Evolutionary conservation across 2,329 filamentous ascomycete species (phyloP).

Genomic region (Teratosphaeria viscida): DNA sequence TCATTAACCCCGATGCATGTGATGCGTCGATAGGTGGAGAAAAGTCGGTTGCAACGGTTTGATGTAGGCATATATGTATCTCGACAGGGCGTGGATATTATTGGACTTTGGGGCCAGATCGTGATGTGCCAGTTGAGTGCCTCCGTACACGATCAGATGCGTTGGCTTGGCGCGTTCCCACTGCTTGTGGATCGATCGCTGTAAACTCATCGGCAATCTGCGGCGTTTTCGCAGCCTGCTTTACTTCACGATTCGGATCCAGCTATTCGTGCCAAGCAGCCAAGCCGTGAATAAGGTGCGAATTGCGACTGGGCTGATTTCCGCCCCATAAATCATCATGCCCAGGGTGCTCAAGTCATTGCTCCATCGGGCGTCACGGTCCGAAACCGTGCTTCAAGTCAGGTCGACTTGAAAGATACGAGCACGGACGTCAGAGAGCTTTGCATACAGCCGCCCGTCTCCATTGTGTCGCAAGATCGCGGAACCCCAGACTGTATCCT

Average conservation of each 20-base stretch:
- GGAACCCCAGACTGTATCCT: too few species aligned
- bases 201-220: background rate
- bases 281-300: background rate
- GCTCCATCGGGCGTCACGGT: background rate
- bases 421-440: background rate
- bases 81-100: too few species aligned
- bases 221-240: background rate
- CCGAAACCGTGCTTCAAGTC: background rate
- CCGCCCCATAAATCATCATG: background rate
- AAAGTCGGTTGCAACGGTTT: too few species aligned
- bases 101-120: too few species aligned
- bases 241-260: background rate
- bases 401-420: background rate
- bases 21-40: too few species aligned
- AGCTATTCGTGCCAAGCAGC: background rate
- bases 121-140: too few species aligned
- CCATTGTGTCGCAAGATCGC: too few species aligned
- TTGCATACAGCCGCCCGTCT: too few species aligned
- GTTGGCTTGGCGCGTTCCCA: background rate
- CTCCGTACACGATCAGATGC: too few species aligned
- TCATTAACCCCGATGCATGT: too few species aligned
- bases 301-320: background rate
- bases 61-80: too few species aligned
- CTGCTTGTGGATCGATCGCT: background rate
- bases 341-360: background rate